These are phyloP conservation scores for Cyberlindnera americana DNA, from an alignment of 805 yeast species.

Conservation along the genomic window DNA sequence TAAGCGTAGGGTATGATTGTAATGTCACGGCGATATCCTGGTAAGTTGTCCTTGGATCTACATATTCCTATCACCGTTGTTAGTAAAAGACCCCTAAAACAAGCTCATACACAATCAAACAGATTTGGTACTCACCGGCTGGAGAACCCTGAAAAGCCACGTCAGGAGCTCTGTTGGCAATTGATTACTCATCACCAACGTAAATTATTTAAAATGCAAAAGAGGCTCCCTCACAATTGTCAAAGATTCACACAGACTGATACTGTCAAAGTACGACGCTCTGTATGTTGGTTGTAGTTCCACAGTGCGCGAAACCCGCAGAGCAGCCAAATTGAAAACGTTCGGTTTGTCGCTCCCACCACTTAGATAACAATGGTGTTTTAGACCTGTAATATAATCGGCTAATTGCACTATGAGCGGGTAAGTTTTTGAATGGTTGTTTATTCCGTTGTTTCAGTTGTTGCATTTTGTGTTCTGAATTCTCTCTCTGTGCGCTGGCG, in stretches of 20 bases:
- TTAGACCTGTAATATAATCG: background rate
- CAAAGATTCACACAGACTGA: too few relatives aligned
- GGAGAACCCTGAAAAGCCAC: constrained; percentile 57
- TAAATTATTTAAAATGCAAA: too few relatives aligned
- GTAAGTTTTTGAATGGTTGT: constrained; percentile 3
- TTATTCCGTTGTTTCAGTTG: too few relatives aligned
- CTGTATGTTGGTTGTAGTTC: too few relatives aligned
- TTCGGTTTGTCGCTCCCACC: background rate
- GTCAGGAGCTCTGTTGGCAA: constrained; percentile 35
- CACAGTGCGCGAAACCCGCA: background rate
- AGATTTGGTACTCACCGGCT: constrained; percentile 40
- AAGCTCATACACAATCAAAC: too few relatives aligned
- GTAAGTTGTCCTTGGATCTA: constrained; percentile 53
- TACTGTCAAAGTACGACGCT: too few relatives aligned
- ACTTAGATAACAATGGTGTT: background rate
- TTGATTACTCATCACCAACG: constrained; percentile 9
- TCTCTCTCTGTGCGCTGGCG: too few relatives aligned
- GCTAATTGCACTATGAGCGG: constrained; percentile 10
- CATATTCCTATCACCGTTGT: constrained; percentile 41
- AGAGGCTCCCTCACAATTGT: too few relatives aligned
- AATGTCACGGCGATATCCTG: constrained; percentile 58
- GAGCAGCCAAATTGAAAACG: constrained; percentile 9
- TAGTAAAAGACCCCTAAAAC: too few relatives aligned
- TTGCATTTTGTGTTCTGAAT: too few relatives aligned
- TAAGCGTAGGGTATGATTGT: constrained; percentile 47